These are phyloP conservation scores for Fusarium odoratissimum DNA, from an alignment of 2,329 filamentous ascomycete genomes.

Conservation along the genomic window DNA sequence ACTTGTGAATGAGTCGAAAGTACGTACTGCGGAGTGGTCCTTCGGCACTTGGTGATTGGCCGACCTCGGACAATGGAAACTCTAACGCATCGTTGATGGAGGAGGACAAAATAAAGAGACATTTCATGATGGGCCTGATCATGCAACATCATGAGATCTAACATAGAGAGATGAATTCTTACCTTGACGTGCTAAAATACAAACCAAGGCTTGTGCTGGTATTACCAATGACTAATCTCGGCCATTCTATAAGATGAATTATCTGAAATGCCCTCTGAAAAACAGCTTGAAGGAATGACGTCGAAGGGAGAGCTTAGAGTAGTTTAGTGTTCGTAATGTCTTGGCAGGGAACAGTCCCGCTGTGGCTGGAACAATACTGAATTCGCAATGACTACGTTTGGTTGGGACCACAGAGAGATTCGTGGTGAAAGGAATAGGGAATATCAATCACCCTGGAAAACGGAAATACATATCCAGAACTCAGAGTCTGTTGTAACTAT, in stretches of 20 bases:
- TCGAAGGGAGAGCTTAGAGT: constrained; percentile 6
- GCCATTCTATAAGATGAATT: background rate
- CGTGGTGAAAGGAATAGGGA: background rate
- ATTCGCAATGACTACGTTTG: background rate
- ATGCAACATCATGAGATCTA: background rate
- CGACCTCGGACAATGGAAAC: constrained; percentile 28
- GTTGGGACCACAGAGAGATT: background rate
- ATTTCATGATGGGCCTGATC: constrained; percentile 13
- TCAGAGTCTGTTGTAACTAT: background rate
- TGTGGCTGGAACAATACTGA: constrained; percentile 17
- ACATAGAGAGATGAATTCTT: background rate
- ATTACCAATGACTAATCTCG: background rate
- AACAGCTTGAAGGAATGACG: constrained; percentile 9
- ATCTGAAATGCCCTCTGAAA: background rate
- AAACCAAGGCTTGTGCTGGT: background rate
- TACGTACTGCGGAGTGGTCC: constrained; percentile 40
- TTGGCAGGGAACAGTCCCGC: constrained; percentile 8
- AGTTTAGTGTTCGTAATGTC: background rate
- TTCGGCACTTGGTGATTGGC: constrained; percentile 37
- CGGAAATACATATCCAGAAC: too few species aligned
- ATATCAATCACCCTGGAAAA: too few species aligned
- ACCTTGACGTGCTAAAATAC: background rate
- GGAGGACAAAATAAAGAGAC: constrained; percentile 15
- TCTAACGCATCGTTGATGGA: constrained; percentile 4
- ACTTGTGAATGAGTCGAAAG: constrained; percentile 16